Percentiles rank a stretch among this genome's conserved stretches.
Conservation (phyloP, 257 asterid genomes). For the Solanum pimpinellifolium region DNA sequence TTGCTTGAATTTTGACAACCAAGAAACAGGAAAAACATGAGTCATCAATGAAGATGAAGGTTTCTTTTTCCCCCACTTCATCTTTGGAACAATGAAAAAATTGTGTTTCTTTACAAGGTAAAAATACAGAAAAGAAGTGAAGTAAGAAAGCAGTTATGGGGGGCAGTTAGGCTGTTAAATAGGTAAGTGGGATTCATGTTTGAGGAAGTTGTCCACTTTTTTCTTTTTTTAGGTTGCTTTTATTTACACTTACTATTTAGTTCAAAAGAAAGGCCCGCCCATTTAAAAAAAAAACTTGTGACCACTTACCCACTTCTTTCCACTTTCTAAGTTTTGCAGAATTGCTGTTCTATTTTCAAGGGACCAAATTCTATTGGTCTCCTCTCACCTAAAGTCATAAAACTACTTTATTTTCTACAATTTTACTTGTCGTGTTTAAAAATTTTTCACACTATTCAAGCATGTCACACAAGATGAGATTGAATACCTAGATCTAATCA, state of each 20-base stretch:
- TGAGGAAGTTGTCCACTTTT: conserved; percentile 2
- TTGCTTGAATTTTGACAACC: conserved; percentile 54
- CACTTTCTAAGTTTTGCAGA: conserved; percentile 11
- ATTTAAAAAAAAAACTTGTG: conserved; percentile 37
- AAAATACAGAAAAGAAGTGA: background rate
- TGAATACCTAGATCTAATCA: background rate
- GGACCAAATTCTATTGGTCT: conserved; percentile 7
- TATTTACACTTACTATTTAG: conserved; percentile 5
- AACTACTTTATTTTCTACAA: background rate
- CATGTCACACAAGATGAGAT: background rate
- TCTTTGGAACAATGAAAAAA: background rate
- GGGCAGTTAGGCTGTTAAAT: conserved; percentile 33
- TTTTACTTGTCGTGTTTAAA: background rate
- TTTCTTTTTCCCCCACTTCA: conserved; percentile 56
- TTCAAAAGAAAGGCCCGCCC: conserved; percentile 78
- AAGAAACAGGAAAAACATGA: conserved; percentile 47
- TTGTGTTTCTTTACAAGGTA: conserved; percentile 1
- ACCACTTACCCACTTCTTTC: conserved; percentile 47
- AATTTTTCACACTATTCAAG: background rate
- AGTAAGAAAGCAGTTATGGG: conserved; percentile 6
- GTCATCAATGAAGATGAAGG: conserved; percentile 33
- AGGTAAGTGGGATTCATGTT: conserved; percentile 30
- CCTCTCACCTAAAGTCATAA: background rate
- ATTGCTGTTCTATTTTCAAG: conserved; percentile 1
- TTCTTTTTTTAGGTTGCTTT: background rate